Conservation (phyloP, 2,329 filamentous ascomycete species). For the Neurospora crassa region DNA sequence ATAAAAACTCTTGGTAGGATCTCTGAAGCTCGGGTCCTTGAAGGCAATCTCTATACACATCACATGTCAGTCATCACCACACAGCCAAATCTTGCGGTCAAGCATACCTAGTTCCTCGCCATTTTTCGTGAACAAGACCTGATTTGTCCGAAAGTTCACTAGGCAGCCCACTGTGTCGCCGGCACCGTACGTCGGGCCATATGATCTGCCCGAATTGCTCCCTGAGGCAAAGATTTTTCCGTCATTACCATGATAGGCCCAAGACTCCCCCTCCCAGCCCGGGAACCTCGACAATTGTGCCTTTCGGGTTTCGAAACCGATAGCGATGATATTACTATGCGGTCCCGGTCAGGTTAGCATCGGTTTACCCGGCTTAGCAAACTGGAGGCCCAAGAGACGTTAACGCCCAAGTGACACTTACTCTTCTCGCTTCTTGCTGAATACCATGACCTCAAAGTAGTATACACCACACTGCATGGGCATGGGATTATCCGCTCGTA, state of each 20-base stretch:
- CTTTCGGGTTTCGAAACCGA: constrained; percentile 50
- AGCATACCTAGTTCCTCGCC: constrained; percentile 44
- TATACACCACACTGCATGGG: constrained; percentile 86
- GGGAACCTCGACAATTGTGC: constrained; percentile 46
- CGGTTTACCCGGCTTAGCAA: not conserved
- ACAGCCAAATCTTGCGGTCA: not conserved
- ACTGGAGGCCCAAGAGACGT: constrained; percentile 6
- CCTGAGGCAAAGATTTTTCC: constrained; percentile 47
- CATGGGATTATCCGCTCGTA: constrained; percentile 79
- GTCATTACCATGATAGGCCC: constrained; percentile 62
- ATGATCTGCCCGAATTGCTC: constrained; percentile 46
- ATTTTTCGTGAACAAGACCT: constrained; percentile 62
- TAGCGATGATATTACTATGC: constrained; percentile 48
- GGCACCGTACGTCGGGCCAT: constrained; percentile 44
- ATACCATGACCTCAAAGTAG: constrained; percentile 68
- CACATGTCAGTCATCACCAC: constrained; percentile 17
- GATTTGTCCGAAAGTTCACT: constrained; percentile 54
- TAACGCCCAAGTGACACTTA: constrained; percentile 26
- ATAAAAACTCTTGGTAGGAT: constrained; percentile 49
- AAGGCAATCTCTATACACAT: constrained; percentile 56
- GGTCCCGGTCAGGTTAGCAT: constrained; percentile 9
- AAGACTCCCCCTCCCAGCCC: constrained; percentile 60
- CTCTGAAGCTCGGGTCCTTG: constrained; percentile 53
- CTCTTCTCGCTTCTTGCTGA: constrained; percentile 44
- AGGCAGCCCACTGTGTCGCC: constrained; percentile 56